A percentile compares a stretch with the other conserved stretches of the same genome.
These are phyloP conservation scores for Sugiyamaella floridensis DNA, from an alignment of 805 yeast genomes.

Conservation along the genomic window DNA sequence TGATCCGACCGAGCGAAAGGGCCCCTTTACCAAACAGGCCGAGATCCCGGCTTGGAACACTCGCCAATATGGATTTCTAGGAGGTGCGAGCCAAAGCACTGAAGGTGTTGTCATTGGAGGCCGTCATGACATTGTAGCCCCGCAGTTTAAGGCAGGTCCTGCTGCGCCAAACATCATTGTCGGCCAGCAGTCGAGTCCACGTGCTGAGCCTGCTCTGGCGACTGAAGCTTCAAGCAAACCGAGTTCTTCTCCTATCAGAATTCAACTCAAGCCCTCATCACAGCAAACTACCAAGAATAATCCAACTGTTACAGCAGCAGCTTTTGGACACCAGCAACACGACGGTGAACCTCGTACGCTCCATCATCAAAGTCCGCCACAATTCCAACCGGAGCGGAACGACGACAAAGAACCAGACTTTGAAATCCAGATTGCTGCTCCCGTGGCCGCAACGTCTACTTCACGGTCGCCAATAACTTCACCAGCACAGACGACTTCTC, in stretches of 20 bases:
- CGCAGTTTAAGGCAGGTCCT: constrained; percentile 9
- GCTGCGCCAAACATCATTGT: constrained; percentile 17
- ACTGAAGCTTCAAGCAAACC: not conserved
- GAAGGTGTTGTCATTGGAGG: constrained; percentile 52
- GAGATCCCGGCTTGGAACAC: constrained; percentile 47
- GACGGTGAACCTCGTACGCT: too few species aligned
- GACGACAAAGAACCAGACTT: not conserved
- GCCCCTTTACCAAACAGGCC: constrained; percentile 39
- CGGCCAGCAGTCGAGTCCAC: not conserved
- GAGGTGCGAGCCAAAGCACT: constrained; percentile 42
- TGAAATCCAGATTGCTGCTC: not conserved
- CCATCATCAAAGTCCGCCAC: too few species aligned
- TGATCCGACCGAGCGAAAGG: constrained; percentile 32
- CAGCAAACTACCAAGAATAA: not conserved
- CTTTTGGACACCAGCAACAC: too few species aligned
- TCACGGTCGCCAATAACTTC: not conserved
- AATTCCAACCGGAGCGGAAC: too few species aligned
- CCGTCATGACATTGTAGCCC: constrained; percentile 38
- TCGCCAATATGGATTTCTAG: constrained; percentile 52
- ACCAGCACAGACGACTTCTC: not conserved
- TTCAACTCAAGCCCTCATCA: not conserved
- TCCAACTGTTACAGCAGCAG: too few species aligned
- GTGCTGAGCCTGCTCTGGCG: not conserved
- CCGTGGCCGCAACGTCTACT: not conserved
- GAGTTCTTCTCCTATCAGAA: not conserved